These are phyloP conservation scores for Solanum chmielewskii DNA, from an alignment of 257 asterid genomes.

Conservation along the genomic window DNA sequence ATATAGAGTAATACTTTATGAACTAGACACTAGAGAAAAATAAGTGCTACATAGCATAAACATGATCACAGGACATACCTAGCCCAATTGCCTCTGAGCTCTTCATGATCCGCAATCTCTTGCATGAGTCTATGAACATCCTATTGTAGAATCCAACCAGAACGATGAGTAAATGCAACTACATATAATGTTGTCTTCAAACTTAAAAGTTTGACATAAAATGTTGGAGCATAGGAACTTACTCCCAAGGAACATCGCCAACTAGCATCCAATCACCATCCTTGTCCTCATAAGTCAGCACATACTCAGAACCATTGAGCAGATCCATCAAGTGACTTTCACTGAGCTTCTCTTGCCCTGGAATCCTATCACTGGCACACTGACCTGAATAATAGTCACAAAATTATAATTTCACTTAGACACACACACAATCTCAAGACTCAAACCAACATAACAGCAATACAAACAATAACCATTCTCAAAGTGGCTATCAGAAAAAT, in stretches of 20 bases:
- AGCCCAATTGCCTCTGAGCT: conserved; percentile 81
- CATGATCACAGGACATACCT: conserved; percentile 27
- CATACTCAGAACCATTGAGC: conserved; percentile 54
- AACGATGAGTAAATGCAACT: not conserved
- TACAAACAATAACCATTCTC: not conserved
- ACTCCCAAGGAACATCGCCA: conserved; percentile 94
- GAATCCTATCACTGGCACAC: conserved; percentile 32
- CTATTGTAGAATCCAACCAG: conserved; percentile 20
- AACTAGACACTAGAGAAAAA: not conserved
- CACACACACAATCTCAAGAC: not conserved
- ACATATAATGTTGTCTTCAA: not conserved
- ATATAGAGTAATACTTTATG: not conserved
- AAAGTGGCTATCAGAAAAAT: not conserved
- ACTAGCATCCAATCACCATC: conserved; percentile 94
- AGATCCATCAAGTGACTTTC: conserved; percentile 56
- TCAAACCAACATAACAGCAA: not conserved
- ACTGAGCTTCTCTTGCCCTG: conserved; percentile 34
- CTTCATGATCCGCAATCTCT: conserved; percentile 79
- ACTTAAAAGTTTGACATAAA: not conserved
- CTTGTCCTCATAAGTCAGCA: conserved; percentile 69
- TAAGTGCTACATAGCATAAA: not conserved
- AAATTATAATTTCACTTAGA: not conserved
- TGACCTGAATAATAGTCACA: conserved; percentile 32
- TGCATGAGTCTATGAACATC: conserved; percentile 80
- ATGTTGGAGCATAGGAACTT: conserved; percentile 8